Percentiles rank a stretch among this genome's conserved stretches.
These are phyloP conservation scores for Clarireedia hainanense DNA, from an alignment of 2,329 filamentous ascomycete genomes.

Conservation along the genomic window DNA sequence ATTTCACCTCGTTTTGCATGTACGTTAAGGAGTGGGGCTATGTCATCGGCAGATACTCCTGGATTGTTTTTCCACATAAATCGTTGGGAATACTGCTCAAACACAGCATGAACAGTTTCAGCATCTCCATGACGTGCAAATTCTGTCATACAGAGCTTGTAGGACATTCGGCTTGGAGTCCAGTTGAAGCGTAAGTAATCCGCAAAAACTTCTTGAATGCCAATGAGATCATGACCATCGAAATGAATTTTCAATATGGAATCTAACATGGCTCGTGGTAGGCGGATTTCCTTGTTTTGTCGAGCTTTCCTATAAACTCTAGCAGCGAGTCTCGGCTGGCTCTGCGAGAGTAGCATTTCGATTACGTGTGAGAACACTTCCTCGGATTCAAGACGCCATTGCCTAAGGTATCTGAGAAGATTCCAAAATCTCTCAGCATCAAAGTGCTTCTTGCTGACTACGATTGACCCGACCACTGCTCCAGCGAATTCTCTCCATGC, in stretches of 20 bases:
- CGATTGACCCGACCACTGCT: slow-evolving; percentile 12
- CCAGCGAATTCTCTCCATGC: slow-evolving; percentile 13
- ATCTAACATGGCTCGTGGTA: slow-evolving; percentile 21
- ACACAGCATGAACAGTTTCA: slow-evolving; percentile 35
- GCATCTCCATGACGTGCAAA: slow-evolving; percentile 41
- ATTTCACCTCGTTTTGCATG: slow-evolving; percentile 64
- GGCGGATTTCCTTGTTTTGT: slow-evolving; percentile 6
- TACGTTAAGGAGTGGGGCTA: slow-evolving; percentile 59
- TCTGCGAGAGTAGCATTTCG: slow-evolving; percentile 15
- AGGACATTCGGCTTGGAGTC: slow-evolving; percentile 24
- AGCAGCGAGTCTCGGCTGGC: slow-evolving; percentile 16
- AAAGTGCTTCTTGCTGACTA: slow-evolving; percentile 14
- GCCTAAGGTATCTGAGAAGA: slow-evolving; percentile 16
- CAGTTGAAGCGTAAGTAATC: slow-evolving; percentile 29
- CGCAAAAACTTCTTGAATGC: slow-evolving; percentile 32
- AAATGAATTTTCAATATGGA: slow-evolving; percentile 28
- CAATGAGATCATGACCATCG: slow-evolving; percentile 25
- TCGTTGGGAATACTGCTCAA: slow-evolving; percentile 30
- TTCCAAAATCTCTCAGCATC: slow-evolving; percentile 11
- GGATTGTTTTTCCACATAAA: slow-evolving; percentile 8
- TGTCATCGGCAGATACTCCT: slow-evolving; percentile 16
- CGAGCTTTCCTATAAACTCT: slow-evolving; percentile 21
- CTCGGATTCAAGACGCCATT: slow-evolving; percentile 16
- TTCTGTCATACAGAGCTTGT: slow-evolving; percentile 30
- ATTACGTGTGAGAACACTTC: slow-evolving; percentile 16